Evolutionary conservation across 164 flowering plant species (phyloP), one percentile per base, ranked within the genome.

Genomic region (Tetracentron sinense): DNA sequence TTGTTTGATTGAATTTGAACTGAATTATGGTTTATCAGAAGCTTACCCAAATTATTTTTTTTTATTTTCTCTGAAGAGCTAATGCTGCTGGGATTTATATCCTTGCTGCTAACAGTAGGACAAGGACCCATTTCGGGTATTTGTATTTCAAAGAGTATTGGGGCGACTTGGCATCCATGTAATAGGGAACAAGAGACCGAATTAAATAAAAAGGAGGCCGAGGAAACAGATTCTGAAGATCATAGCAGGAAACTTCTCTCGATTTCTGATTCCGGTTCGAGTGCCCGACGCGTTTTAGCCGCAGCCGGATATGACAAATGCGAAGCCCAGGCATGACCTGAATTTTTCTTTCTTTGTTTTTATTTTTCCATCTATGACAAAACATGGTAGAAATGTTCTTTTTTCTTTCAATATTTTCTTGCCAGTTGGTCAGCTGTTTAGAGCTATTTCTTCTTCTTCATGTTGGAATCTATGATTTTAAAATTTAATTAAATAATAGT

Each of bases 51-150:
- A 21, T 63, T 53, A 16, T 53, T 17, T 50, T 52, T 44, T 0
- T 17, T 1, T 31, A 23, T 38, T 53, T 44, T 28, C 61, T 58
- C 5, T 51, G 47, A 63, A 84, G 88, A 84, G 83, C 79, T 86
- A 58, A 87, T 85, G 93, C 68, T 90, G 52, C 48, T 86, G 69
- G 94, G 88, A 11, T 90, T 90, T 51, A 79, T 90, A 72, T 84
- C 87, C 2, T 66, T 86, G 73, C 80, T 86, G 5, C 80, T 81
- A 8, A 79, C 85, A 26, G 78, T 82, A 21, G 70, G 65, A 8
- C 78, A 78, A 73, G 69, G 62, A 2, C 65, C 55, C 31, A 81
- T 82, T 2, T 68, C 83, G 8, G 47, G 61, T 0, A 75, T 83
- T 23, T 85, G 89, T 55, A 71, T 84, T 62, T 60, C 84, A 2